Base-by-base conservation (phyloP, 2,329 filamentous ascomycete species). In the Helotiales sp. region DNA sequence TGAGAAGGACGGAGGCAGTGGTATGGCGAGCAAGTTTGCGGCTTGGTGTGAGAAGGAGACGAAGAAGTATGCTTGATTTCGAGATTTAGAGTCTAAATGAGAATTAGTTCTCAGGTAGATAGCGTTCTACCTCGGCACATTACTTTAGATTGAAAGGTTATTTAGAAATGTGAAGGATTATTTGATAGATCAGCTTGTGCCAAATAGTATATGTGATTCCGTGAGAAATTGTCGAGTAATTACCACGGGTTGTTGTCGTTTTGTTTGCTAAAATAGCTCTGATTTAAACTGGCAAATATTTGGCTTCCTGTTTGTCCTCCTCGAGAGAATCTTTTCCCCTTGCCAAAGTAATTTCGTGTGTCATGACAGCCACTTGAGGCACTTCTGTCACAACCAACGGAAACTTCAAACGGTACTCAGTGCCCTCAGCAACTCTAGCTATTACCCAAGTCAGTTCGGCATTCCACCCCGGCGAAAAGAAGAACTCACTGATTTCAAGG, bases 401-500 rank as follows among this genome's bases (percentile, higher is more conserved):
- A 10, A 37, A 22, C 30, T 55, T 34, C 52, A 55, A 37, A 10
- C 43, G 37, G 24, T 61, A 50, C 40, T 61, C 26, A 6, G 58
- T 49, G 22, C 58, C 40, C 50, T 50, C 22, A 5, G 7, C 17
- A 54, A 37, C 37, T 32, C 37, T 50, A 32, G 7, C 49, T 63
- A 45, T 17, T 17, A 30, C 17, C 22, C 4, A 6, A 32, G 50
- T 61, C 5, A 49, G 6, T 22, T 4, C 11, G 4, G 24, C 6
- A 7, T 13, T n/a, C 10, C 3, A 60, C 8, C 11, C 10, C 11
- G 13, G 5, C 8, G 13, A 28, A 28, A 6, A 28, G 28, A 3
- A 5, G 6, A 26, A 64, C 66, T 68, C 34, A 68, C 66, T 45
- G 6, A 68, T 62, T 17, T 65, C 63, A 1, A 68, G 54, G 60